Percentiles rank a stretch among this genome's conserved stretches.
phyloP scores from a whole-genome alignment of 768 basidiomycete species.

The Pleurotus ostreatus region DNA sequence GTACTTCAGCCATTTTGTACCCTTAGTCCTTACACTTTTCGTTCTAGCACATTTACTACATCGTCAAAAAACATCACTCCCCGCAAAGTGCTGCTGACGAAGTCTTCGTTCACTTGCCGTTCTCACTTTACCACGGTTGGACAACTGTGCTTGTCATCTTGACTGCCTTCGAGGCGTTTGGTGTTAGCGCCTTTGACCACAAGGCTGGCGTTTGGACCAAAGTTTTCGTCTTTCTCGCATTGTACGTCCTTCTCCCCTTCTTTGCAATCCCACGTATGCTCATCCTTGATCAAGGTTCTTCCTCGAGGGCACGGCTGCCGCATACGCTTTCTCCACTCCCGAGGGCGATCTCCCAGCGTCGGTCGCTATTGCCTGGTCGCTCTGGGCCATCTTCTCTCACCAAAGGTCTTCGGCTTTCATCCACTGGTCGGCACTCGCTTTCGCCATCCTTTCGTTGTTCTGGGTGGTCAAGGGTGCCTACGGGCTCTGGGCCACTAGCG shows the following conservation, averaged over 20 bases:
- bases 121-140: slow-evolving; percentile 95
- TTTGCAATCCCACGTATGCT: slow-evolving; percentile 3
- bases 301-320: slow-evolving; percentile 88
- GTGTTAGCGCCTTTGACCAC: slow-evolving; percentile 63
- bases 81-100: slow-evolving; percentile 69
- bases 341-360: slow-evolving; percentile 94
- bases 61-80: slow-evolving; percentile 83
- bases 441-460: slow-evolving; percentile 79
- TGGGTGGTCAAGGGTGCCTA: slow-evolving; percentile 78
- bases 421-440: slow-evolving; percentile 86
- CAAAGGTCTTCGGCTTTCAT: slow-evolving; percentile 69
- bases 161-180: slow-evolving; percentile 86
- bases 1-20: slow-evolving; percentile 17
- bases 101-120: slow-evolving; percentile 90
- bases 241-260: slow-evolving; percentile 42
- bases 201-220: slow-evolving; percentile 86
- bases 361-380: slow-evolving; percentile 87
- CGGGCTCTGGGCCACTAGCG: slow-evolving; percentile 42
- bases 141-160: slow-evolving; percentile 80
- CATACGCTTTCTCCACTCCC: slow-evolving; percentile 86
- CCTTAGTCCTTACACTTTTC: slow-evolving; percentile 26
- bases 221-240: slow-evolving; percentile 88
- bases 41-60: slow-evolving; percentile 85
- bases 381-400: slow-evolving; percentile 88
- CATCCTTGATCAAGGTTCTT: slow-evolving; percentile 56